Conservation (phyloP, 495 filamentous ascomycete species). For the Xylaria grammica region DNA sequence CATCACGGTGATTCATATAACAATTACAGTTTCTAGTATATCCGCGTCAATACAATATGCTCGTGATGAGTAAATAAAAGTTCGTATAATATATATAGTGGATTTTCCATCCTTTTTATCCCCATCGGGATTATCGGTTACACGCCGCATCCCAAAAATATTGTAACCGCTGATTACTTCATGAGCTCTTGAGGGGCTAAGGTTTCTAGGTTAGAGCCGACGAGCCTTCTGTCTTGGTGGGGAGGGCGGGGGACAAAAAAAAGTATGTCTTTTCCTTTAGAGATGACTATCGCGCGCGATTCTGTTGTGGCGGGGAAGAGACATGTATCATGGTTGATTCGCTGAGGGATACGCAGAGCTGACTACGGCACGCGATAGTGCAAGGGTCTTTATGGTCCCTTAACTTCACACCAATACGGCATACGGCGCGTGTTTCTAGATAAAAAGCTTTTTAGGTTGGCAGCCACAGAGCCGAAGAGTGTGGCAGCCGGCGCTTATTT, state of each 20-base stretch:
- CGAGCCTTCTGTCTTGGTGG: no score
- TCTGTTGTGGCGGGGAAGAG: neutral
- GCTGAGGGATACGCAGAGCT: neutral
- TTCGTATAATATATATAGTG: no score
- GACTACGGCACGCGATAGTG: neutral
- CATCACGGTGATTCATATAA: no score
- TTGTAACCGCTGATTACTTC: no score
- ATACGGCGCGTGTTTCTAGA: neutral
- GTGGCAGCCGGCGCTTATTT: constrained; percentile 4
- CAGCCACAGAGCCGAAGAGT: neutral
- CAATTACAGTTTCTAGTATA: neutral
- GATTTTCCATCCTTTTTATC: no score
- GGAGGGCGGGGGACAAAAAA: no score
- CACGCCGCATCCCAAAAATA: no score
- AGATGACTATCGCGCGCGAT: constrained; percentile 12
- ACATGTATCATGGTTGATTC: constrained; percentile 1
- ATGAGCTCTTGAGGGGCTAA: no score
- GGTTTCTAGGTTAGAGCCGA: no score
- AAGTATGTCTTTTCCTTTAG: neutral
- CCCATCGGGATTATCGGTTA: no score
- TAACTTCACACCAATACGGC: neutral
- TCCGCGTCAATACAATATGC: neutral
- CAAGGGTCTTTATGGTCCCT: neutral
- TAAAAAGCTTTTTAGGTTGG: neutral
- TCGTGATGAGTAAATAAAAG: no score